Evolutionary conservation across 129 eudicot genomes (phyloP).

Genomic region (Centrapalus pauciflorus): DNA sequence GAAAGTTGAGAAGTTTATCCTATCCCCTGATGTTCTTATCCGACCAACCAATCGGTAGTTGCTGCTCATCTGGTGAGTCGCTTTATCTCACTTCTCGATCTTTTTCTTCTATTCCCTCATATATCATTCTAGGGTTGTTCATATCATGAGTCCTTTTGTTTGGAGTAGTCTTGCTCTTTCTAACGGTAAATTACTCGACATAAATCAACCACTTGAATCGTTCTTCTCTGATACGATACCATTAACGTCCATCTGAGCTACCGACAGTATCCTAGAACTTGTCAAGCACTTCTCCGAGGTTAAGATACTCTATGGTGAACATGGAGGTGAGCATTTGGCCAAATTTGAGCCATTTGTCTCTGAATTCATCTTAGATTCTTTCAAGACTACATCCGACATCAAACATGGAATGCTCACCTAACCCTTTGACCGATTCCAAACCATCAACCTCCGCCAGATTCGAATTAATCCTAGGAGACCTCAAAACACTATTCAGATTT

Average conservation of each 20-base stretch:
- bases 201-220: too few species aligned
- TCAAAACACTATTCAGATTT: neutral
- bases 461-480: neutral
- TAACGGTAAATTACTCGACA: neutral
- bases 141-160: too few species aligned
- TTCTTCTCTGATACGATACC: too few species aligned
- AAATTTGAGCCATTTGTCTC: slow-evolving; percentile 1
- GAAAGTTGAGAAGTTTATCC: too few species aligned
- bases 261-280: neutral
- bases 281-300: slow-evolving; percentile 12
- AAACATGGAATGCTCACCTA: neutral
- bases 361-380: slow-evolving; percentile 13
- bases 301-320: neutral
- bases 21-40: too few species aligned
- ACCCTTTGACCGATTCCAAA: neutral
- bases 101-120: too few species aligned
- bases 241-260: neutral
- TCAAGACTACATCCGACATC: neutral
- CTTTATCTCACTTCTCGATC: too few species aligned
- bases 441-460: neutral
- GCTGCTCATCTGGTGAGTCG: too few species aligned
- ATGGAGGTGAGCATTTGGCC: neutral
- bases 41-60: too few species aligned
- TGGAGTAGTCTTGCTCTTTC: too few species aligned
- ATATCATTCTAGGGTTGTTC: too few species aligned